Evolutionary conservation across 331 rosid genomes (phyloP), one percentile per base, ranked within the genome.

Genomic region (Arachis monticola): DNA sequence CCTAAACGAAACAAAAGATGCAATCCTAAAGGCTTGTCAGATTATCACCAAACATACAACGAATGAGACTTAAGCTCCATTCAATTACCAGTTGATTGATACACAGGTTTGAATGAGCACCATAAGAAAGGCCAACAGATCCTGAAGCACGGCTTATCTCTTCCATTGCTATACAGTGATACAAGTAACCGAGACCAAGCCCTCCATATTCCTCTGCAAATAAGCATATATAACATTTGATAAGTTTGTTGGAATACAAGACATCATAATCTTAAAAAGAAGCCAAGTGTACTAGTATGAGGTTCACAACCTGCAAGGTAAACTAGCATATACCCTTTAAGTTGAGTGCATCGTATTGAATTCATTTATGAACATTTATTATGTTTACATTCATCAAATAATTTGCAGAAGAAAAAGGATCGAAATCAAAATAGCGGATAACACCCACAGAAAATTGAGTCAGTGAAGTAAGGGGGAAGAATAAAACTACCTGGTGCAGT

Each of bases 81-180:
- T 62, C 56, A 60, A 69, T 82, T 92, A 91, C 98, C 98, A 94
- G 85, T 75, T 94, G 98, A 83, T 94, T 94, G 80, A 94, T 80
- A 81, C 97, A 93, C 80, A 93, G 75, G 84, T 93, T 93, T 61
- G 97, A 93, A 87, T 93, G 98, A 77, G 97, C 97, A 79, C 97
- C 98, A 38, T 88, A 93, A 60, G 97, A 91, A 76, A 91, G 98
- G 38, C 89, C 96, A 76, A 94, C 98, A 13, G 96, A 94, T 52
- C 78, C 97, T 59, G 98, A 94, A 81, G 98, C 98, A 71, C 98
- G 89, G 73, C 97, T 94, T 78, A 94, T 86, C 87, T 93, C 98
- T 88, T 93, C 98, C 93, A 93, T 82, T 58, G 96, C 95, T 63
- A 93, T 85, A 84, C 97, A 93, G 80, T 93, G 98, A 82, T 91